Evolutionary conservation across 1,284 basidiomycete species (phyloP), one percentile per base, ranked within the genome.

Genomic region (Coniferiporia weirii): DNA sequence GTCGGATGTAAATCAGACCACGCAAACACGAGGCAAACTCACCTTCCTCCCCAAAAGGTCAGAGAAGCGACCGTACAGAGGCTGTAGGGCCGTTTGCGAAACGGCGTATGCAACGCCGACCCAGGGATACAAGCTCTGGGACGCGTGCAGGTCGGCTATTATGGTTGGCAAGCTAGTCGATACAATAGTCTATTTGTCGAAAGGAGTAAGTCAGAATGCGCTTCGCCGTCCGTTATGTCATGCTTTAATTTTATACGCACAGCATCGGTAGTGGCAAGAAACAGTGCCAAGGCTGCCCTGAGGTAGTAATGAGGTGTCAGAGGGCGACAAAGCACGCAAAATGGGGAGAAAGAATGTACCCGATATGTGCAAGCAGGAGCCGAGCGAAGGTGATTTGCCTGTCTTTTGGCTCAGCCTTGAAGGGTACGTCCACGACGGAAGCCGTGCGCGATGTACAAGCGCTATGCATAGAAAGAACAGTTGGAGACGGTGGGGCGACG

Each of bases 131-230:
- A 89, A 81, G 54, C 74, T 78, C 60, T 83, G 78, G 47, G 84
- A 79, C 17, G 86, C 87, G 36, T 75, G 62, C 44, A 91, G 77
- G 57, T 89, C 80, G 61, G 76, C 80, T 17, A 83, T 76, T 62
- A 92, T 91, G 9, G 87, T 91, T 17, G 89, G 90, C 57, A 92
- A 71, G 66, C 81, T 83, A 17, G 90, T 91, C 32, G 90, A 92
- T 44, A 92, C 85, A 61, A 92, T 87, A 1, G 87, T 89, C 89
- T 91, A 61, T 27, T 17, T 27, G 38, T 57, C 51, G 57, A 61
- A 43, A 40, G 59, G 49, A 63, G 27, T 27, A 27, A 62, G 63
- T 63, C 66, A 61, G 59, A 32, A 38, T 48, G 56, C 47, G 20
- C 51, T 10, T 59, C 57, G 55, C 17, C 17, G 43, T 20, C 12